Evolutionary conservation across 768 basidiomycete species (phyloP).

Genomic region (Mrakia frigida): DNA sequence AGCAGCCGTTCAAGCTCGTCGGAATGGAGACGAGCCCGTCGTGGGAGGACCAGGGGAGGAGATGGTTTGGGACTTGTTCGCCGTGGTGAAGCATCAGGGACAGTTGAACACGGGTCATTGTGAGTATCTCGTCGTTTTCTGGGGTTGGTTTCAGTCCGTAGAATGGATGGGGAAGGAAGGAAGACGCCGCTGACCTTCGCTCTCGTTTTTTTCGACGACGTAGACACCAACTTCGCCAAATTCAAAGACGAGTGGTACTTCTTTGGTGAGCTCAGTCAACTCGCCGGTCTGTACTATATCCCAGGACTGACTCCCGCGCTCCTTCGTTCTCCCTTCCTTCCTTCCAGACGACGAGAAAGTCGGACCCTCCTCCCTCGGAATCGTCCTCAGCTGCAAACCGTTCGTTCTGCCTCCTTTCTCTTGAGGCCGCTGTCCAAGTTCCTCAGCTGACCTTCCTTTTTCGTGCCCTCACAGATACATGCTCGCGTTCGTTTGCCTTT

Average conservation of each 20-base stretch:
- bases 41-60: conserved; percentile 32
- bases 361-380: conserved; percentile 9
- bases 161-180: background rate
- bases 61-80: conserved; percentile 85
- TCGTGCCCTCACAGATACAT: conserved; percentile 10
- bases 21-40: conserved; percentile 49
- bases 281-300: too few relatives aligned
- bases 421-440: too few relatives aligned
- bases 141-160: too few relatives aligned
- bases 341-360: conserved; percentile 28
- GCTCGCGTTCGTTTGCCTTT: conserved; percentile 6
- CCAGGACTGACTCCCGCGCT: background rate
- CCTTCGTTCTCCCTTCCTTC: background rate
- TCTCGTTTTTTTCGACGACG: background rate
- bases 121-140: background rate
- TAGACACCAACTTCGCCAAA: conserved; percentile 71
- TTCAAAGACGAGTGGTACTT: conserved; percentile 86
- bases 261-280: conserved; percentile 25
- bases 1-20: conserved; percentile 6
- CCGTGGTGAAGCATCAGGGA: conserved; percentile 91
- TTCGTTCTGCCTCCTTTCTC: background rate
- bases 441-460: too few relatives aligned
- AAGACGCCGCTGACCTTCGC: background rate
- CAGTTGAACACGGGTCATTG: conserved; percentile 89
- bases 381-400: conserved; percentile 25